Base-by-base conservation (phyloP, 176 grass and related monocot species). In the Panicum miliaceum region DNA sequence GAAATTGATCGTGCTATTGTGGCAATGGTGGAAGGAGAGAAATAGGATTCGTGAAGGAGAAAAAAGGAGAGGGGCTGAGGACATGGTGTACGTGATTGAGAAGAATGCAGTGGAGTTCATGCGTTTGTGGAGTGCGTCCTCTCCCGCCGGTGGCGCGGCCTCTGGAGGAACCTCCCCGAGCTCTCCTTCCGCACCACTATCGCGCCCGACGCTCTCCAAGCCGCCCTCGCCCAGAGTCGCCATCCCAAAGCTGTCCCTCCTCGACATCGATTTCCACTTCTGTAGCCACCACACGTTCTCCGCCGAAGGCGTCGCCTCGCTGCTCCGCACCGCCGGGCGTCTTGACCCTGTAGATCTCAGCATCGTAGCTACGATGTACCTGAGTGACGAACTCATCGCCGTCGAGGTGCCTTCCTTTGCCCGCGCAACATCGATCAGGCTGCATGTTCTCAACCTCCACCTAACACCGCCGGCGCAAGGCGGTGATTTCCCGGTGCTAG, bases 161-260 rank as follows among this genome's bases (percentile, higher is more conserved):
- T 84, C 1, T 84, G 72, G 82, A 66, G 35, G 61, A n/a, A 3
- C 61, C 71, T 76, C 22, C 47, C 47, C 9, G 82, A 76, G 60
- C 2, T 75, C 32, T 23, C 5, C 43, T 74, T 75, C n/a, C n/a
- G n/a, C 81, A 43, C 22, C 58, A 22, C 12, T 16, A 12, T 84
- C 42, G 22, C 58, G 45, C 57, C 58, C 12, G 58, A 14, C 22
- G 32, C 59, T 1, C 12, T 84, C 59, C 4, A 16, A 22, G 9
- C 82, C n/a, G 82, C 82, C 15, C 82, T 84, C 71, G 32, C 22
- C 45, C 32, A 66, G 71, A n/a, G 47, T 56, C 60, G 60, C 71
- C 9, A 3, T 37, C 22, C 34, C 59, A 26, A 45, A 63, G 25
- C 34, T 76, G 22, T 75, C 71, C 45, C 0, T 84, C 41, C 81